Percentiles rank a stretch among this genome's conserved stretches.
phyloP scores from a whole-genome alignment of 2,329 filamentous ascomycete species.

The Penicillium carneum region DNA sequence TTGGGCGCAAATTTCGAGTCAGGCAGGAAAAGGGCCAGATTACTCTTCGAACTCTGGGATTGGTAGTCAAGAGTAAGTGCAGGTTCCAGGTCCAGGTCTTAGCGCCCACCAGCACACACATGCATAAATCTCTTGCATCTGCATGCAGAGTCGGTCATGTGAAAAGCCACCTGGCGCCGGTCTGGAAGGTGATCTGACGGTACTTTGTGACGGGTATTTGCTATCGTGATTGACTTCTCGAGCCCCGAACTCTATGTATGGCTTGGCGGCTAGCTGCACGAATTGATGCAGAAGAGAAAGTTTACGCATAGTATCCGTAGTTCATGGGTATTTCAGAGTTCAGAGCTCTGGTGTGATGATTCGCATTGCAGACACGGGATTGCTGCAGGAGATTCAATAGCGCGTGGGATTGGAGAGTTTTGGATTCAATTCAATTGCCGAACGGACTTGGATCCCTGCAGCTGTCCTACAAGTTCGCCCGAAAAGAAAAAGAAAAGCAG shows the following conservation, averaged over 20 bases:
- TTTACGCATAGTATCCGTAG: not conserved
- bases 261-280: conserved; percentile 5
- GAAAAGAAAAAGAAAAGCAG: not conserved
- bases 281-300: conserved; percentile 6
- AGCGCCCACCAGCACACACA: conserved; percentile 30
- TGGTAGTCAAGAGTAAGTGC: conserved; percentile 15
- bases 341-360: conserved; percentile 7
- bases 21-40: conserved; percentile 18
- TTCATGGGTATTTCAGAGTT: not conserved
- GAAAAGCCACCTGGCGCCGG: conserved; percentile 28
- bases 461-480: conserved; percentile 16
- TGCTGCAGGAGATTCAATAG: conserved; percentile 14
- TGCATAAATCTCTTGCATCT: conserved; percentile 41
- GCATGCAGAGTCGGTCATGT: conserved; percentile 50
- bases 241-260: not conserved
- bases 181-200: conserved; percentile 12
- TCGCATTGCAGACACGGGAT: conserved; percentile 15
- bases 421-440: conserved; percentile 3
- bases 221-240: not conserved
- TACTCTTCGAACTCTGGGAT: not conserved
- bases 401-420: not conserved
- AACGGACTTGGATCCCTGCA: not conserved
- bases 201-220: not conserved
- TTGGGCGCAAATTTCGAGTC: conserved; percentile 21
- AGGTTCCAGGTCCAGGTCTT: conserved; percentile 7